Percentiles rank a stretch among this genome's conserved stretches.
phyloP scores from a whole-genome alignment of 495 filamentous ascomycete species.

The Oidiodendron maius region DNA sequence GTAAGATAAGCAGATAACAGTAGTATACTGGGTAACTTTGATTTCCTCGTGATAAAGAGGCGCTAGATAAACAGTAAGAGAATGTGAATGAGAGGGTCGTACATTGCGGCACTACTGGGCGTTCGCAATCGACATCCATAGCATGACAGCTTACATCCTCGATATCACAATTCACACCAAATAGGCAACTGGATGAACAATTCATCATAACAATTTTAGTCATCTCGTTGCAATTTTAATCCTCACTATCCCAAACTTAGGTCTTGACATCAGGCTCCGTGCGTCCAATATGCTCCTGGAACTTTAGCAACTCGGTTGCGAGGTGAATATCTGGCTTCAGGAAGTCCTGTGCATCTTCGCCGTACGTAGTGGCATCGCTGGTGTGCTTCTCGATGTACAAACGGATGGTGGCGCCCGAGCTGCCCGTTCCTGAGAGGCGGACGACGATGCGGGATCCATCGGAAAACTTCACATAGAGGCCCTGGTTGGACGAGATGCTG shows the following conservation, averaged over 20 bases:
- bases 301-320: conserved; percentile 75
- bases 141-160: too few species aligned
- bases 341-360: conserved; percentile 84
- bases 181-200: too few species aligned
- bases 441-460: conserved; percentile 93
- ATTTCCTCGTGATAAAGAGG: too few species aligned
- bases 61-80: too few species aligned
- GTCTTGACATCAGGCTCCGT: conserved; percentile 95
- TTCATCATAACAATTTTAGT: too few species aligned
- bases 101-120: too few species aligned
- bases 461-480: conserved; percentile 89
- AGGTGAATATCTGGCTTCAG: conserved; percentile 81
- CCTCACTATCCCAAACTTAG: conserved; percentile 30
- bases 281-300: conserved; percentile 84
- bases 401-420: conserved; percentile 90
- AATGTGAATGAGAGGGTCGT: too few species aligned
- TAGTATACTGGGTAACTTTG: too few species aligned
- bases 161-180: too few species aligned
- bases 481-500: conserved; percentile 92
- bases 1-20: too few species aligned
- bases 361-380: conserved; percentile 66
- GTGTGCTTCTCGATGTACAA: conserved; percentile 92
- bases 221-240: too few species aligned
- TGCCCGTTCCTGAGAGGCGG: conserved; percentile 88
- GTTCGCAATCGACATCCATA: too few species aligned